Evolutionary conservation across 208 protist genomes (phyloP).

Genomic region (Leishmania mexicana): DNA sequence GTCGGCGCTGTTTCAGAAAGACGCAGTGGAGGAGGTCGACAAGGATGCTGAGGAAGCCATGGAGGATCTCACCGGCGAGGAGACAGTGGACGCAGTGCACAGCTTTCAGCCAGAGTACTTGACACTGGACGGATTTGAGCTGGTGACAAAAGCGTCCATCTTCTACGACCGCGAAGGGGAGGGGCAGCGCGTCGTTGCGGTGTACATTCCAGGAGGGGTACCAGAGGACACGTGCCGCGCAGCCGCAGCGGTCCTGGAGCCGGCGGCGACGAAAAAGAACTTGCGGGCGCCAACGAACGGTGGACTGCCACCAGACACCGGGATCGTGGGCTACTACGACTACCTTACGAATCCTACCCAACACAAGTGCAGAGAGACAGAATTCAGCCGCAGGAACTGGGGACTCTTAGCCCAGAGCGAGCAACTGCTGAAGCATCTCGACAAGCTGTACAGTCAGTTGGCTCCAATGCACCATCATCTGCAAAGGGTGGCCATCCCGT

Average conservation of each 20-base stretch:
- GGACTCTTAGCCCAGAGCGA: constrained; percentile 44
- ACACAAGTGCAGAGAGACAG: constrained; percentile 87
- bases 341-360: constrained; percentile 83
- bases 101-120: constrained; percentile 53
- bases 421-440: constrained; percentile 53
- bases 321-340: constrained; percentile 92
- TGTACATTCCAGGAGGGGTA: constrained; percentile 72
- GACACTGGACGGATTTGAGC: constrained; percentile 54
- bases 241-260: constrained; percentile 56
- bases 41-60: constrained; percentile 8
- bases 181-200: constrained; percentile 48
- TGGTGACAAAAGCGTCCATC: constrained; percentile 56
- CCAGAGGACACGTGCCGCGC: constrained; percentile 41
- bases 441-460: constrained; percentile 69
- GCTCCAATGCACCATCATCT: constrained; percentile 78
- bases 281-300: constrained; percentile 78
- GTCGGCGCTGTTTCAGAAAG: constrained; percentile 13
- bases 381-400: constrained; percentile 80
- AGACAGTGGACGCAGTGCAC: constrained; percentile 62
- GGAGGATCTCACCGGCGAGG: constrained; percentile 63
- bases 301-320: constrained; percentile 81
- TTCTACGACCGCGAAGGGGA: constrained; percentile 63
- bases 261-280: constrained; percentile 79
- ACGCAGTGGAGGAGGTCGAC: constrained; percentile 15
- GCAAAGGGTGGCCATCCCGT: constrained; percentile 76